Conservation (phyloP, 805 yeast species). For the Cyberlindnera samutprakarnensis region DNA sequence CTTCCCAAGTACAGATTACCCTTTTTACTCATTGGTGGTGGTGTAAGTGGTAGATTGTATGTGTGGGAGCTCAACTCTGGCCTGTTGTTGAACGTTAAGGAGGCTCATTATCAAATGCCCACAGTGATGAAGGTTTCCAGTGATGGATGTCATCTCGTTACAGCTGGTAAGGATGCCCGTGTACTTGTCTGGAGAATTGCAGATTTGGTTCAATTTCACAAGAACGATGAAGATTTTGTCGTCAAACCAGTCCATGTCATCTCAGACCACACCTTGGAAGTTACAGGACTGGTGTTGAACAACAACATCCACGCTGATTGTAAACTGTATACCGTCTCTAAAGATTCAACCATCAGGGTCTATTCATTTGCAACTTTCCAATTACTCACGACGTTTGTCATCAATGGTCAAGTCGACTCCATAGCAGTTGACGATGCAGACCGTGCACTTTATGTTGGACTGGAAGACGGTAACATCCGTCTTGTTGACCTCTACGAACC, state of each 20-base stretch:
- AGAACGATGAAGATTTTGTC: slow-evolving; percentile 24
- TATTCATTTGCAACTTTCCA: slow-evolving; percentile 42
- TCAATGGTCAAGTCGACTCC: slow-evolving; percentile 48
- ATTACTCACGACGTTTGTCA: slow-evolving; percentile 65
- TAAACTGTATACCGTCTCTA: slow-evolving; percentile 60
- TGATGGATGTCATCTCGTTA: slow-evolving; percentile 59
- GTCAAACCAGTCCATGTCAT: slow-evolving; percentile 52
- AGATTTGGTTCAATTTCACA: slow-evolving; percentile 42
- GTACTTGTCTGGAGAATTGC: slow-evolving; percentile 63
- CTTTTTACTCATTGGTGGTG: slow-evolving; percentile 67
- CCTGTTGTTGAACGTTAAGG: slow-evolving; percentile 57
- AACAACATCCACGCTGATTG: slow-evolving; percentile 52
- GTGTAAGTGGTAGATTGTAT: slow-evolving; percentile 68
- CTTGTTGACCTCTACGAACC: slow-evolving; percentile 42
- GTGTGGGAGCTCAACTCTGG: slow-evolving; percentile 87
- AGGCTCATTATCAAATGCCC: slow-evolving; percentile 78
- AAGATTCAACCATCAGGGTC: slow-evolving; percentile 68
- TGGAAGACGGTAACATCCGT: slow-evolving; percentile 53
- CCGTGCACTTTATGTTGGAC: slow-evolving; percentile 66
- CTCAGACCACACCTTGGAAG: slow-evolving; percentile 46
- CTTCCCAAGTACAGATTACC: slow-evolving; percentile 45
- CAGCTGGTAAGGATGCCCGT: slow-evolving; percentile 81
- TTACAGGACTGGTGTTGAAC: slow-evolving; percentile 39
- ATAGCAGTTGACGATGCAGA: slow-evolving; percentile 72
- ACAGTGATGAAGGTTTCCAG: slow-evolving; percentile 48